Evolutionary conservation across 2,329 filamentous ascomycete genomes (phyloP).

Genomic region (Xylariaceae sp.): DNA sequence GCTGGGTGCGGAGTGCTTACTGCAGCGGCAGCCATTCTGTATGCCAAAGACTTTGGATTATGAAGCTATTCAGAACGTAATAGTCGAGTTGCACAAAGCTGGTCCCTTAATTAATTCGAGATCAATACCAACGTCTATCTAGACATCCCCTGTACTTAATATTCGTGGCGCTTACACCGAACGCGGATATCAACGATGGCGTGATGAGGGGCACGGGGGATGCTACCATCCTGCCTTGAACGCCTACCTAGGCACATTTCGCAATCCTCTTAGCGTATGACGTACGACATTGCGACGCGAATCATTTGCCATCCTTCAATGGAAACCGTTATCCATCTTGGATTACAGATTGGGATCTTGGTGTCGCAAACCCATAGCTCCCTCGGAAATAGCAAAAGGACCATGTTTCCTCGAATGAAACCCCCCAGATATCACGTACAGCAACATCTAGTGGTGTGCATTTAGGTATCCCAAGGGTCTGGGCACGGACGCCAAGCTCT

Average conservation of each 20-base stretch:
- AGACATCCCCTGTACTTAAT: conserved; percentile 13
- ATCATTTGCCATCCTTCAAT: neutral
- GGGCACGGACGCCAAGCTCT: neutral
- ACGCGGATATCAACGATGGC: conserved; percentile 22
- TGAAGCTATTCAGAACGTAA: neutral
- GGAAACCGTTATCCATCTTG: neutral
- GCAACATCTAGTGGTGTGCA: neutral
- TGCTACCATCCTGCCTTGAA: neutral
- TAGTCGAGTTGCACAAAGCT: neutral
- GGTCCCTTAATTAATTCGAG: too few species aligned
- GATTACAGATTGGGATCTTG: neutral
- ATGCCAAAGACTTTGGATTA: conserved; percentile 1
- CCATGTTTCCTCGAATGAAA: neutral
- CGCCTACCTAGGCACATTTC: conserved; percentile 7
- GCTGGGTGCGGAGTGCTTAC: conserved; percentile 23
- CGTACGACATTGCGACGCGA: conserved; percentile 21
- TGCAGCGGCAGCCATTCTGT: conserved; percentile 31
- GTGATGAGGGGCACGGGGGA: conserved; percentile 31
- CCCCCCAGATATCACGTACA: neutral
- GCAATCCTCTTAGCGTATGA: conserved; percentile 21
- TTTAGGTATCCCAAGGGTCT: neutral
- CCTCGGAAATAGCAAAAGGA: neutral
- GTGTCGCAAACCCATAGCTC: neutral
- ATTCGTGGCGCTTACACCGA: conserved; percentile 6
- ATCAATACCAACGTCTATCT: too few species aligned